Base-by-base conservation (phyloP, 352 stramenopile species). In the Globisporangium paroecandrum region DNA sequence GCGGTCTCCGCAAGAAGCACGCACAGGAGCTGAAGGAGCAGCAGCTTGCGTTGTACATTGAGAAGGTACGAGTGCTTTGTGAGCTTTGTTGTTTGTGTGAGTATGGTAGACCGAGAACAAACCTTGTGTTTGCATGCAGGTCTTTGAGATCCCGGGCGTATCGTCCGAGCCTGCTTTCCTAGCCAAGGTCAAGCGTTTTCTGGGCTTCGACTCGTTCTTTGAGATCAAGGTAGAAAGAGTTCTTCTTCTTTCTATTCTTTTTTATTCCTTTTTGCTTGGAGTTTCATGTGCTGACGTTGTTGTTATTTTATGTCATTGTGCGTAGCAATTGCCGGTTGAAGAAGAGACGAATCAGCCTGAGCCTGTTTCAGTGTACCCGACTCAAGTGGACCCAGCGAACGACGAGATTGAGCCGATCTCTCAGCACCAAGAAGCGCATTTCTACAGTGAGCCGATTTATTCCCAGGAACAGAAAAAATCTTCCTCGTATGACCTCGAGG, bases 201-300 rank as follows among this genome's bases (percentile, higher is more conserved):
- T 94, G 12, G 78, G 73, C 1, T 94, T 92, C 27, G 69, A 92
- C 60, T 72, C 66, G 0, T 92, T 89, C 70, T 91, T 92, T 47
- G 82, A 89, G 58, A 83, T 90, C 32, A 74, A 80, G 49, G 82
- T 90, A 70, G 2, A 73, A 58, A 70, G 2, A 73, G 62, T 4
- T 22, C 51, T 29, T 22, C 51, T 29, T 25, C 10, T 15, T n/a
- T 38, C 24, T 27, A 32, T 32, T 32, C 29, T 32, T 32, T 32
- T 32, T 32, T 32, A 32, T 29, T 20, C 3, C 0, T 18, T 58
- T 22, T 43, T 18, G 18, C 36, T 27, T 20, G 3, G n/a, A 22
- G 9, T 54, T 13, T 54, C 49, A 5, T 36, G 3, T 34, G 27
- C 6, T 41, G 12, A 41, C 18, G 32, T 59, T 59, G 2, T 12